These are phyloP conservation scores for Russula sp. DNA, from an alignment of 768 basidiomycete genomes.

Conservation along the genomic window DNA sequence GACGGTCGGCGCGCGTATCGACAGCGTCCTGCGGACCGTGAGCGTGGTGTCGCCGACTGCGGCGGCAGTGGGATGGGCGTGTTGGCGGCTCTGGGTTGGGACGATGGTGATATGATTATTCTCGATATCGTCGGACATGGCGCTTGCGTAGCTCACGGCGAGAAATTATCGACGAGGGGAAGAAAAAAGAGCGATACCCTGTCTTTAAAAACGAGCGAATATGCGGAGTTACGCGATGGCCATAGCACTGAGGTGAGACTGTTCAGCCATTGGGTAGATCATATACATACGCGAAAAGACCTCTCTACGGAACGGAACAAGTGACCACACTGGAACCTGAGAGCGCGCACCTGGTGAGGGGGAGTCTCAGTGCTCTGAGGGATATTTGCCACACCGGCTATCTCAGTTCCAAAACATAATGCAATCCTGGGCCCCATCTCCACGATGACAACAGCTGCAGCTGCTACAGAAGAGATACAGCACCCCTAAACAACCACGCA, in stretches of 20 bases:
- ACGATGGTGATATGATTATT: constrained; percentile 6
- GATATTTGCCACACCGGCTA: neutral
- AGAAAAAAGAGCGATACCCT: neutral
- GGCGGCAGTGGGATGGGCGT: neutral
- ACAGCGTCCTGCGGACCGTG: constrained; percentile 5
- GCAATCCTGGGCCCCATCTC: no score
- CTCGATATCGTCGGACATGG: constrained; percentile 14
- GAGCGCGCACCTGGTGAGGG: neutral
- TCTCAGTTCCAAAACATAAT: no score
- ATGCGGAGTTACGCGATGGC: neutral
- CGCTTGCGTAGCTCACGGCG: neutral
- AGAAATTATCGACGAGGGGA: neutral
- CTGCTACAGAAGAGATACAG: no score
- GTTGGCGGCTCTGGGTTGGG: neutral
- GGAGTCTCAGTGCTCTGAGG: neutral
- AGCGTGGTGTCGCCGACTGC: neutral
- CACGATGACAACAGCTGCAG: no score
- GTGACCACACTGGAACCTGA: no score
- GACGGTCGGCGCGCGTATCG: constrained; percentile 1
- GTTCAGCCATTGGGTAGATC: constrained; percentile 6
- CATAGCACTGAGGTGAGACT: neutral
- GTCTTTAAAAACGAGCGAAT: neutral
- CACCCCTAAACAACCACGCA: no score
- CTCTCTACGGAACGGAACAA: neutral
- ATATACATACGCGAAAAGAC: neutral